Evolutionary conservation across 2,329 filamentous ascomycete species (phyloP).

Genomic region (Colletotrichum sp.): DNA sequence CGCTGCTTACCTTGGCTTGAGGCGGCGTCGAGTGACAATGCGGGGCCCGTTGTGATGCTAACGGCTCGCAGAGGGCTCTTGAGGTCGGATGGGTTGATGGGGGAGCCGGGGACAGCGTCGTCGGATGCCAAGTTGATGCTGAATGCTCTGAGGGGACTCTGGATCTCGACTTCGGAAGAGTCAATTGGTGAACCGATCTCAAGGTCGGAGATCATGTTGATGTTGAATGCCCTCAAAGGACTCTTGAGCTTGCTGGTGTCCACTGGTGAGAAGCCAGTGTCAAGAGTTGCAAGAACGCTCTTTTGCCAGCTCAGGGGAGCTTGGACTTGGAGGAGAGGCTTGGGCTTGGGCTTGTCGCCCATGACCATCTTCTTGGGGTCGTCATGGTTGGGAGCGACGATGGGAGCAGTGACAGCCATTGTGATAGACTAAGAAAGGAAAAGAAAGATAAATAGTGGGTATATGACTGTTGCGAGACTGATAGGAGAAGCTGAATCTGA

Average conservation of each 20-base stretch:
- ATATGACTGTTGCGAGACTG: not conserved
- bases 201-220: slow-evolving; percentile 2
- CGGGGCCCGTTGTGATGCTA: not conserved
- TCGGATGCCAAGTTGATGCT: slow-evolving; percentile 1
- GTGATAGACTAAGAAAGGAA: not conserved
- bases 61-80: not conserved
- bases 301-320: not conserved
- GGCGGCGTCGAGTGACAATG: not conserved
- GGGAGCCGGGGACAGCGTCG: not conserved
- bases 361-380: not conserved
- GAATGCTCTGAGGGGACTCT: slow-evolving; percentile 8
- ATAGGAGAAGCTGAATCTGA: fast-evolving
- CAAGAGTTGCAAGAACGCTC: not conserved
- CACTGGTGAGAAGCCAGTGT: slow-evolving; percentile 13
- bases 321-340: slow-evolving; percentile 2
- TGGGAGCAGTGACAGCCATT: slow-evolving; percentile 4
- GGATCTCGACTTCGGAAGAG: not conserved
- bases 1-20: not conserved
- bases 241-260: slow-evolving; percentile 1
- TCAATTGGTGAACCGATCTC: slow-evolving; percentile 19
- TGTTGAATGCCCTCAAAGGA: slow-evolving; percentile 5
- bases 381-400: not conserved
- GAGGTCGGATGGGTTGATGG: not conserved
- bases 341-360: not conserved
- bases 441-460: not conserved